A percentile compares a stretch with the other conserved stretches of the same genome.
These are phyloP conservation scores for Austroboletus rostrupii DNA, from an alignment of 1,284 basidiomycete species.

Conservation along the genomic window DNA sequence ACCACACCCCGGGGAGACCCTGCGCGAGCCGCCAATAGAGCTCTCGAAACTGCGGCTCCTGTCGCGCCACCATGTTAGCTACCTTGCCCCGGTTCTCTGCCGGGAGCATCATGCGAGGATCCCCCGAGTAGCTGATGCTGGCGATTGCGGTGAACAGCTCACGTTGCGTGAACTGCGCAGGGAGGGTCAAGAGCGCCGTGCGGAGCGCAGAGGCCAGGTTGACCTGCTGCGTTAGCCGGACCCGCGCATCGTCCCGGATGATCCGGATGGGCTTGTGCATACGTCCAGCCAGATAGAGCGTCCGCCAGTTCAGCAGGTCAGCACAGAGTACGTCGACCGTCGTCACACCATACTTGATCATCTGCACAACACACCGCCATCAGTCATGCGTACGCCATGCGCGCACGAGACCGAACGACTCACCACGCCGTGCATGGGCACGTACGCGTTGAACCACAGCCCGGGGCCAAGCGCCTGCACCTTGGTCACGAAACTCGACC, in stretches of 20 bases:
- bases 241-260: slow-evolving; percentile 82
- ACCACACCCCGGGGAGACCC: slow-evolving; percentile 74
- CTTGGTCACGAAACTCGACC: slow-evolving; percentile 71
- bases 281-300: slow-evolving; percentile 90
- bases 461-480: slow-evolving; percentile 83
- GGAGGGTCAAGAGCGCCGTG: slow-evolving; percentile 73
- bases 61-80: slow-evolving; percentile 85
- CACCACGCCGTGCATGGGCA: slow-evolving; percentile 80
- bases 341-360: slow-evolving; percentile 97
- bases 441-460: slow-evolving; percentile 93
- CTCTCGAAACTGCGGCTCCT: slow-evolving; percentile 80
- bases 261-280: slow-evolving; percentile 97
- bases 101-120: slow-evolving; percentile 91
- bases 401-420: slow-evolving; percentile 35
- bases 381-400: background rate
- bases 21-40: slow-evolving; percentile 80
- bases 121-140: slow-evolving; percentile 84
- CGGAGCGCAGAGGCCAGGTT: slow-evolving; percentile 90
- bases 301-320: slow-evolving; percentile 90
- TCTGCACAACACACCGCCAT: slow-evolving; percentile 40
- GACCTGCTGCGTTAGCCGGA: slow-evolving; percentile 89
- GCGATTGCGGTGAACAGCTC: slow-evolving; percentile 87
- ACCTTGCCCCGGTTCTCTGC: slow-evolving; percentile 95
- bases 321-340: slow-evolving; percentile 85
- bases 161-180: slow-evolving; percentile 70